Evolutionary conservation across 169 alveolate genomes (phyloP).

Genomic region (Plasmodium reichenowi): DNA sequence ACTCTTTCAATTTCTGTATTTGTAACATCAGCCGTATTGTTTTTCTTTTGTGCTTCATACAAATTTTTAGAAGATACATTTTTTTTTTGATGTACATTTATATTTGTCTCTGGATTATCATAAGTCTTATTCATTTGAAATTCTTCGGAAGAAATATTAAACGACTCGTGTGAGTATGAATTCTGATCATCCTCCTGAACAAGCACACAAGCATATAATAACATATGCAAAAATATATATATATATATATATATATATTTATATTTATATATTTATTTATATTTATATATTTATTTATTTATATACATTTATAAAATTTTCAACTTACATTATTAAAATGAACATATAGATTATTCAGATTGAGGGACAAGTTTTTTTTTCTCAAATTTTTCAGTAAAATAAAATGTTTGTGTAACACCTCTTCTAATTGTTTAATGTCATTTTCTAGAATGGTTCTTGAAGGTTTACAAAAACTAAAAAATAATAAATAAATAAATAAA

Average conservation of each 20-base stretch:
- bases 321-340: slow-evolving; percentile 40
- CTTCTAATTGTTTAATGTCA: slow-evolving; percentile 59
- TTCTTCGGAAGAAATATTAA: neutral
- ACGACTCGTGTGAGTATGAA: neutral
- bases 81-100: neutral
- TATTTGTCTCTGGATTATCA: neutral
- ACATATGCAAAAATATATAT: too few species aligned
- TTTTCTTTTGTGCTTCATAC: neutral
- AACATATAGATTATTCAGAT: slow-evolving; percentile 8
- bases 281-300: too few species aligned
- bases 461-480: slow-evolving; percentile 54
- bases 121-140: neutral
- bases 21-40: too few species aligned
- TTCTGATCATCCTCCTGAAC: neutral
- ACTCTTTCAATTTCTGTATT: neutral
- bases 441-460: slow-evolving; percentile 38
- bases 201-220: too few species aligned
- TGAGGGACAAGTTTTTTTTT: slow-evolving; percentile 40
- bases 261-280: neutral
- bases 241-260: too few species aligned
- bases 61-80: neutral
- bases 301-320: neutral
- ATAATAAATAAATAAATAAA: neutral
- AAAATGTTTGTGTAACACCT: slow-evolving; percentile 52
- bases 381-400: slow-evolving; percentile 47